These are phyloP conservation scores for Fusarium keratoplasticum DNA, from an alignment of 2,329 filamentous ascomycete species.

Conservation along the genomic window DNA sequence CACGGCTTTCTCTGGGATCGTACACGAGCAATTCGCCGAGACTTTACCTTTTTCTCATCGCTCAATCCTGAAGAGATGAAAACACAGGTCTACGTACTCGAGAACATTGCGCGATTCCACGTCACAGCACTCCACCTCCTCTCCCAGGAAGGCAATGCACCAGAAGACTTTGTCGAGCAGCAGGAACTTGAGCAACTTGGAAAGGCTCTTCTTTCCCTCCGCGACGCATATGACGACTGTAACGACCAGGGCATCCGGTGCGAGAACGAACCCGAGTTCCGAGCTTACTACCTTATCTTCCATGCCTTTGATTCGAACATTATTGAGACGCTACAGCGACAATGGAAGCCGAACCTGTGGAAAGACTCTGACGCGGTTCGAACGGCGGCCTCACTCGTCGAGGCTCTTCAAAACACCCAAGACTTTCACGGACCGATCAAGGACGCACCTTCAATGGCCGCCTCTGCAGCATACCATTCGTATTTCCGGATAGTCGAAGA, in stretches of 20 bases:
- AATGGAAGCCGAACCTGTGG: constrained; percentile 68
- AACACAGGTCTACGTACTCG: constrained; percentile 71
- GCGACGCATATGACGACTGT: constrained; percentile 75
- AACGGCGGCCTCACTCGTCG: constrained; percentile 70
- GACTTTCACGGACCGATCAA: constrained; percentile 68
- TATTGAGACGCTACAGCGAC: constrained; percentile 62
- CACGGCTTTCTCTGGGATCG: constrained; percentile 78
- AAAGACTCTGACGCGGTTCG: constrained; percentile 67
- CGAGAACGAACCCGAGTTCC: constrained; percentile 73
- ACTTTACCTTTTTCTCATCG: constrained; percentile 75
- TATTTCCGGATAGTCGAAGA: constrained; percentile 72
- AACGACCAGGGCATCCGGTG: constrained; percentile 67
- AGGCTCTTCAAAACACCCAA: constrained; percentile 69
- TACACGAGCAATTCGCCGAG: constrained; percentile 74
- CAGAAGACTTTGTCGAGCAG: constrained; percentile 73
- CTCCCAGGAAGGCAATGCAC: constrained; percentile 65
- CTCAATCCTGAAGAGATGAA: constrained; percentile 68
- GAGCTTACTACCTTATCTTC: constrained; percentile 73
- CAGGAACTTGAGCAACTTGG: constrained; percentile 76
- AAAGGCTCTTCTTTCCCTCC: constrained; percentile 73
- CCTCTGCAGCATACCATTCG: constrained; percentile 61
- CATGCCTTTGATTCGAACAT: constrained; percentile 70
- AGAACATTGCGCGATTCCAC: constrained; percentile 75
- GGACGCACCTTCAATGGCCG: constrained; percentile 60
- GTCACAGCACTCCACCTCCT: constrained; percentile 73